phyloP scores from a whole-genome alignment of 1,139 yeast genomes.

The Kodamaea fungicola region DNA sequence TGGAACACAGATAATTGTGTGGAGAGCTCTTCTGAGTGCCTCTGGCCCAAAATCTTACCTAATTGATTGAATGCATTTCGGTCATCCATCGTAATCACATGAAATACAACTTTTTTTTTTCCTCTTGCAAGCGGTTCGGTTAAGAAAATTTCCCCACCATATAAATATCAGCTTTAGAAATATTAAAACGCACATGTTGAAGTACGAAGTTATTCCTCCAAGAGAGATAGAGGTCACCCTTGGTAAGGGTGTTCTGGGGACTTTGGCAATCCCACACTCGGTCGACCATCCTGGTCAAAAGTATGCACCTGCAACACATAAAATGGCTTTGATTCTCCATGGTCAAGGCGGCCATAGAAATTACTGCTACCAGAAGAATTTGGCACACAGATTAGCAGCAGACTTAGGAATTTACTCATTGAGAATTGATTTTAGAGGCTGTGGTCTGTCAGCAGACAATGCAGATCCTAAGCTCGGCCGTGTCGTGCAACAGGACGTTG shows the following conservation, averaged over 20 bases:
- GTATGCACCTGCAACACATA: slow-evolving; percentile 36
- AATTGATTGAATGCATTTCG: slow-evolving; percentile 19
- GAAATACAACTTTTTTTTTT: background rate
- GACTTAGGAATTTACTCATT: slow-evolving; percentile 60
- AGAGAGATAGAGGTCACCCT: slow-evolving; percentile 36
- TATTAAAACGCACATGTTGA: slow-evolving; percentile 3
- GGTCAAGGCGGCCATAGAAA: slow-evolving; percentile 86
- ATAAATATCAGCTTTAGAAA: background rate
- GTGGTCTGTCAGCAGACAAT: slow-evolving; percentile 72
- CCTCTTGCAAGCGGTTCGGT: background rate
- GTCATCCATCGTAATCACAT: slow-evolving; percentile 9
- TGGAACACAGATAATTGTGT: slow-evolving; percentile 61
- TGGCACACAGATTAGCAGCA: slow-evolving; percentile 61
- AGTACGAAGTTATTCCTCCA: slow-evolving; percentile 14
- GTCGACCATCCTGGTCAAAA: slow-evolving; percentile 24
- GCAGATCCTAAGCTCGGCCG: slow-evolving; percentile 48
- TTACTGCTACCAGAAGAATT: slow-evolving; percentile 64
- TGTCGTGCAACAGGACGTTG: slow-evolving; percentile 57
- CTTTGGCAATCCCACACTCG: slow-evolving; percentile 38
- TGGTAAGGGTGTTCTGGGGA: slow-evolving; percentile 37
- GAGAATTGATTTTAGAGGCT: slow-evolving; percentile 81
- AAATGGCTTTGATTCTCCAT: slow-evolving; percentile 49
- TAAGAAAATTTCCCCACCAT: background rate
- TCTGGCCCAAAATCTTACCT: slow-evolving; percentile 24
- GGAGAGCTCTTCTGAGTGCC: slow-evolving; percentile 49